Evolutionary conservation across 2,329 filamentous ascomycete species (phyloP).

Genomic region (Trichophyton schoenleinii): DNA sequence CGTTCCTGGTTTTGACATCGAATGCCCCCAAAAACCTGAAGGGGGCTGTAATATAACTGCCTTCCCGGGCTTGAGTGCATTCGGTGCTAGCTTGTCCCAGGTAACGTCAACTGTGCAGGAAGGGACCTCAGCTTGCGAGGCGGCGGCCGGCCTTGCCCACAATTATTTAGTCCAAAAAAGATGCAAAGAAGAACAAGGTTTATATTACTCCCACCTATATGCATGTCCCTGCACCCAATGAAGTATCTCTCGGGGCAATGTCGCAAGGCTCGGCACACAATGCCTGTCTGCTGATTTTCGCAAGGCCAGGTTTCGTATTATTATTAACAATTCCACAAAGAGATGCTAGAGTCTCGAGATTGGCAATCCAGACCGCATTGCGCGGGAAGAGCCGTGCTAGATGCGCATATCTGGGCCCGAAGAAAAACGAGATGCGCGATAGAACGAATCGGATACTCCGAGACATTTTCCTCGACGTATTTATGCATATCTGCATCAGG

Average conservation of each 20-base stretch:
- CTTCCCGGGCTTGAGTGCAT: neutral
- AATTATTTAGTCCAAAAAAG: neutral
- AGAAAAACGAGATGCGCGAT: conserved; percentile 1
- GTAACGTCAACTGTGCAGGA: neutral
- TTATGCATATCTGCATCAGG: conserved; percentile 1
- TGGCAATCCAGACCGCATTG: conserved; percentile 1
- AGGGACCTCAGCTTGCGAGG: neutral
- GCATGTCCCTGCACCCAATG: neutral
- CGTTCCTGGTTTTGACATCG: neutral
- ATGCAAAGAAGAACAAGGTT: neutral
- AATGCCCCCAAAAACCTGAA: neutral
- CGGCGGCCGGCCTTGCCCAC: neutral
- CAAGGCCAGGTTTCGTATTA: neutral
- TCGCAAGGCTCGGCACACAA: conserved; percentile 2
- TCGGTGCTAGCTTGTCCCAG: neutral
- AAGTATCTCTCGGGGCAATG: conserved; percentile 1
- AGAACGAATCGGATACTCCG: conserved; percentile 1
- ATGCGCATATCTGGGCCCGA: neutral
- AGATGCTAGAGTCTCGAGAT: conserved; percentile 1
- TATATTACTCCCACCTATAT: conserved; percentile 1
- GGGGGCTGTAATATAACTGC: neutral
- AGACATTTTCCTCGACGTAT: neutral
- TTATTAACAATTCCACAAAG: conserved; percentile 1
- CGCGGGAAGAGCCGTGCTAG: neutral
- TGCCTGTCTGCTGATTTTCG: neutral